Evolutionary conservation across 495 filamentous ascomycete genomes (phyloP).

Genomic region (Bryoglossum gracile): DNA sequence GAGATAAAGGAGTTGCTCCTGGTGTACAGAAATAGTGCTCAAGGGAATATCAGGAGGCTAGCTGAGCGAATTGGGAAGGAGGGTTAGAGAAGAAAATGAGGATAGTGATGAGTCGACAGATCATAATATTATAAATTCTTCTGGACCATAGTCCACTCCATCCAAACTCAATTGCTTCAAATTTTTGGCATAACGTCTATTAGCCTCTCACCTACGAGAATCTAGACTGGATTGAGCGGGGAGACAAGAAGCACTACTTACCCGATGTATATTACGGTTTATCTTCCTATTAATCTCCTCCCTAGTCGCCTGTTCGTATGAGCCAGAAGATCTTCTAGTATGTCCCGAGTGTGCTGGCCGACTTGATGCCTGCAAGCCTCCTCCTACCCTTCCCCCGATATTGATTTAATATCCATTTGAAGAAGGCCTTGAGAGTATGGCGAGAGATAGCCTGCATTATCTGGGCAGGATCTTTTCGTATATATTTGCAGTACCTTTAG

Average conservation of each 20-base stretch:
- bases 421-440: constrained; percentile 18
- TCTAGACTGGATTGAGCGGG: constrained; percentile 10
- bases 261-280: constrained; percentile 11
- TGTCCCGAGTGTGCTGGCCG: constrained; percentile 4
- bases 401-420: constrained; percentile 14
- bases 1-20: too few species aligned
- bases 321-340: constrained; percentile 13
- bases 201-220: too few species aligned
- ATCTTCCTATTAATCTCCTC: constrained; percentile 13
- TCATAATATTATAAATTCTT: too few species aligned
- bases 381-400: constrained; percentile 10
- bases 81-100: too few species aligned
- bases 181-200: too few species aligned
- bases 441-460: constrained; percentile 16
- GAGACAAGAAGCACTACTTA: constrained; percentile 8
- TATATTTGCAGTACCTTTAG: constrained; percentile 26
- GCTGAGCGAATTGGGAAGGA: too few species aligned
- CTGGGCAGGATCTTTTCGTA: constrained; percentile 25
- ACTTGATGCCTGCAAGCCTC: constrained; percentile 12
- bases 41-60: too few species aligned
- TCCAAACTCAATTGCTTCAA: too few species aligned
- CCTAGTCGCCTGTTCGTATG: constrained; percentile 10
- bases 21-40: too few species aligned
- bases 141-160: too few species aligned
- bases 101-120: too few species aligned